Percentiles rank a stretch among this genome's conserved stretches.
phyloP scores from a whole-genome alignment of 371 early-diverging fungal genomes.

The Sporodiniella umbellata region DNA sequence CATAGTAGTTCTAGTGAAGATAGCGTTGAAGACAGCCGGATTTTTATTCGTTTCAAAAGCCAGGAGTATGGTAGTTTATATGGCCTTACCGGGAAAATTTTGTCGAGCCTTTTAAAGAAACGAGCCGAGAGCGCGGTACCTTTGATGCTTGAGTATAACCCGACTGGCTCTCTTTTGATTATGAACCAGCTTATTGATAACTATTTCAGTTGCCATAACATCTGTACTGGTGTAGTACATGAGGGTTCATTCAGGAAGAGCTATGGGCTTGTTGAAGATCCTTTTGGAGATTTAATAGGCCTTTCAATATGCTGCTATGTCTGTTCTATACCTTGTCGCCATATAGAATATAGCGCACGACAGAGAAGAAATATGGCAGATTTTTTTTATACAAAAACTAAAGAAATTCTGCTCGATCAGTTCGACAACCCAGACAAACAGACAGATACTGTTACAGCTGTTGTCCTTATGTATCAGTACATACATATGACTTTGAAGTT shows the following conservation, averaged over 20 bases:
- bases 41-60: not conserved
- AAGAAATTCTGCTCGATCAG: constrained; percentile 13
- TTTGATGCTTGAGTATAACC: not conserved
- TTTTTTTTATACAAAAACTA: constrained; percentile 12
- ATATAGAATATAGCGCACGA: not conserved
- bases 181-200: not conserved
- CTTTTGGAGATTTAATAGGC: constrained; percentile 1
- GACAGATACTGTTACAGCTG: constrained; percentile 10
- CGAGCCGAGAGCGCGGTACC: too few relatives aligned
- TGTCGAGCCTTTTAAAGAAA: not conserved
- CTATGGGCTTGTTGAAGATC: not conserved
- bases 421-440: constrained; percentile 13
- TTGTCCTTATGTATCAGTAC: constrained; percentile 7
- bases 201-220: constrained; percentile 15
- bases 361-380: constrained; percentile 12
- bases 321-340: constrained; percentile 9
- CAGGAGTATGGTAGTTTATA: not conserved
- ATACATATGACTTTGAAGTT: constrained; percentile 8
- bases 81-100: not conserved
- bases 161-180: not conserved
- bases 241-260: constrained; percentile 5
- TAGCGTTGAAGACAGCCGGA: not conserved
- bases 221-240: constrained; percentile 4
- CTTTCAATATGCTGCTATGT: constrained; percentile 9
- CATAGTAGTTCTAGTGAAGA: not conserved